Evolutionary conservation across 106 monocot genomes (phyloP).

Genomic region (Acanthochlamys bracteata): DNA sequence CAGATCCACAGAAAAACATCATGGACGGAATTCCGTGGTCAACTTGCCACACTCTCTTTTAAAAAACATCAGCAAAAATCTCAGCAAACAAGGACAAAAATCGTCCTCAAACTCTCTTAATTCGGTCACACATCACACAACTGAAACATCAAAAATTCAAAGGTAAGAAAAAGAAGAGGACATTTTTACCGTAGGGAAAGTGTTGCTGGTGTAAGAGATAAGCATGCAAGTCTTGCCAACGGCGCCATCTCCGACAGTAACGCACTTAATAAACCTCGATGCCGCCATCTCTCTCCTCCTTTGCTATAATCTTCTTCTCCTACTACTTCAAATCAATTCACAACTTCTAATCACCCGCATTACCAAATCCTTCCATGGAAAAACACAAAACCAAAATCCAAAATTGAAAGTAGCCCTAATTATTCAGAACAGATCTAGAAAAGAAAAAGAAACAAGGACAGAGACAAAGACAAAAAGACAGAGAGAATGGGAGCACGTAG

Average conservation of each 20-base stretch:
- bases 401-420: background rate
- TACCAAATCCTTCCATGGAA: background rate
- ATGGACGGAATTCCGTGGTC: too few relatives aligned
- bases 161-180: too few relatives aligned
- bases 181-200: constrained; percentile 40
- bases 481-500: too few relatives aligned
- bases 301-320: background rate
- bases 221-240: constrained; percentile 76
- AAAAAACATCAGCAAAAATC: too few relatives aligned
- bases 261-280: constrained; percentile 64
- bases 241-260: constrained; percentile 61
- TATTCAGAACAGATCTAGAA: background rate
- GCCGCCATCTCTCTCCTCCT: constrained; percentile 37
- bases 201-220: constrained; percentile 66
- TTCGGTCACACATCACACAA: too few relatives aligned
- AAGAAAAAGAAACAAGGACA: background rate
- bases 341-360: background rate
- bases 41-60: too few relatives aligned
- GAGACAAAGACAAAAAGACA: background rate
- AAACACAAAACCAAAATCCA: constrained; percentile 1
- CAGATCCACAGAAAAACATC: too few relatives aligned
- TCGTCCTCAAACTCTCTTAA: too few relatives aligned
- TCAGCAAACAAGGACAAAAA: too few relatives aligned
- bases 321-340: background rate
- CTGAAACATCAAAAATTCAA: too few relatives aligned